Evolutionary conservation across 441 rosid species (phyloP), one percentile per base, ranked within the genome.

Genomic region (Erodium trifolium): DNA sequence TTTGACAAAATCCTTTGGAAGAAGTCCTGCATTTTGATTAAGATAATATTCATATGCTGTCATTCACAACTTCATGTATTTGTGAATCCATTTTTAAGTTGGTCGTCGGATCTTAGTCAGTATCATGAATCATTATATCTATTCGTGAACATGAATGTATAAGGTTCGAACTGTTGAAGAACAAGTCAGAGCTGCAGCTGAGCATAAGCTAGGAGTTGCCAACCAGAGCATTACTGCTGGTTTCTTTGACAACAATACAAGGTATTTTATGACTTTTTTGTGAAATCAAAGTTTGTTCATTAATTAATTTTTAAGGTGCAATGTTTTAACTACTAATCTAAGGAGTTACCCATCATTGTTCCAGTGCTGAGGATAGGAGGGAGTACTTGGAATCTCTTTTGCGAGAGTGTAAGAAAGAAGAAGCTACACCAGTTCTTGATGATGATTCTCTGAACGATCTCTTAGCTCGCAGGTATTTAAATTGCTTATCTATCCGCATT

Each of bases 161-260:
- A 75, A 91, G 98, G 98, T 90, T 74, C 83, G 87, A 85, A 90
- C 95, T 71, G 96, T 92, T 67, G 98, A 92, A 82, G 96, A 92
- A 77, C 96, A 92, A 88, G 98, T 92, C 41, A 86, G 98, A 81
- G 96, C 95, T 78, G 75, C 98, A 45, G 96, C 98, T 14, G 96
- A 92, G 80, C 98, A 92, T 82, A 92, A 92, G 82, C 87, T 92
- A 71, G 98, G 98, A 75, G 96, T 92, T 78, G 98, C 96, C 78
- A 90, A 92, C 79, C 98, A 92, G 87, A 92, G 98, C 72, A 92
- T 92, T 69, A 92, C 98, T 70, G 98, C 98, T 55, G 98, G 98
- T 31, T 92, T 92, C 82, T 90, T 90, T 80, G 96, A 92, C 86
- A 92, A 92, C 68, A 87, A 92, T 75, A 90, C 98, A 39, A 92